phyloP scores from a whole-genome alignment of 352 stramenopile genomes.

The Globisporangium acanthophoron region DNA sequence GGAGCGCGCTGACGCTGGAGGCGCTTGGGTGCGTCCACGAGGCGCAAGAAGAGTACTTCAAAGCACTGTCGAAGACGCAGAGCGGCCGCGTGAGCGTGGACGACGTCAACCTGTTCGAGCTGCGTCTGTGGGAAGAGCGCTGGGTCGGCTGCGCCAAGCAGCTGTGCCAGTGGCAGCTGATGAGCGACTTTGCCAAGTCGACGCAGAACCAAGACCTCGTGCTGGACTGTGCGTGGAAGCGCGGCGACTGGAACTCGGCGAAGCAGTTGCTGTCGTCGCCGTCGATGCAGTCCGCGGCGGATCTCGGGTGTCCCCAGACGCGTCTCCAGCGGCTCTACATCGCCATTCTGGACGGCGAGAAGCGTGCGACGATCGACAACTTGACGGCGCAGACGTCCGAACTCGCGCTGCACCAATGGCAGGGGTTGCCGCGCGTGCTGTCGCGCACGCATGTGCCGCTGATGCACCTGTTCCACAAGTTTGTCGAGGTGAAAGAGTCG shows the following conservation, averaged over 20 bases:
- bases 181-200: constrained; percentile 90
- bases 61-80: constrained; percentile 72
- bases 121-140: constrained; percentile 83
- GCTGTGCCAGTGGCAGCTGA: constrained; percentile 90
- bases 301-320: constrained; percentile 70
- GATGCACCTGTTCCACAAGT: constrained; percentile 88
- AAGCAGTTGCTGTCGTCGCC: constrained; percentile 72
- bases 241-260: constrained; percentile 82
- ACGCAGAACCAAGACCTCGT: constrained; percentile 90
- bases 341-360: constrained; percentile 81
- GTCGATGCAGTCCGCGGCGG: constrained; percentile 53
- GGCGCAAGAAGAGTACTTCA: constrained; percentile 86
- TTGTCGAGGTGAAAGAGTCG: constrained; percentile 91
- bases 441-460: constrained; percentile 74
- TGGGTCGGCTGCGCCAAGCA: constrained; percentile 91
- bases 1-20: constrained; percentile 67
- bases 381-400: constrained; percentile 71
- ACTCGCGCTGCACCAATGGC: constrained; percentile 85
- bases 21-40: constrained; percentile 80
- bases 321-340: constrained; percentile 85
- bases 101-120: constrained; percentile 82
- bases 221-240: constrained; percentile 92
- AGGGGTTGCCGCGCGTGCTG: constrained; percentile 77
- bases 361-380: constrained; percentile 58
- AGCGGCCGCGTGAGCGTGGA: constrained; percentile 67